Percentiles rank a stretch among this genome's conserved stretches.
phyloP scores from a whole-genome alignment of 257 asterid genomes.

The Craterostigma plantagineum region DNA sequence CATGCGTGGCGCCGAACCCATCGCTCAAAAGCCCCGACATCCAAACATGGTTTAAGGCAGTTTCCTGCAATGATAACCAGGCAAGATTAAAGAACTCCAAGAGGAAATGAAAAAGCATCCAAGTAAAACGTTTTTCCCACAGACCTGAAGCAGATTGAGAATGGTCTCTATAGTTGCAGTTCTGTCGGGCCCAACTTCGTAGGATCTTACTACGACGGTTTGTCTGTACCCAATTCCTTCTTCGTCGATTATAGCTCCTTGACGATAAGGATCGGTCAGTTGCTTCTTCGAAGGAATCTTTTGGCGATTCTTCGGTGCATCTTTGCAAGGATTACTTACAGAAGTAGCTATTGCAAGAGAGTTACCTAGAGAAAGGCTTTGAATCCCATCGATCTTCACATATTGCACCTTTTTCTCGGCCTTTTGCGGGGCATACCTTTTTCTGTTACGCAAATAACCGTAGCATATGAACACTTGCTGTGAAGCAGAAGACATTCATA shows the following conservation, averaged over 20 bases:
- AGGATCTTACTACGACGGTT: slow-evolving; percentile 50
- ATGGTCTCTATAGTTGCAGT: slow-evolving; percentile 31
- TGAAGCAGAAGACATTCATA: too few species aligned
- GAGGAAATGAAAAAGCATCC: too few species aligned
- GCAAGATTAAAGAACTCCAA: neutral
- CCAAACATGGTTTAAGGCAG: slow-evolving; percentile 49
- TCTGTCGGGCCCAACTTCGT: slow-evolving; percentile 52
- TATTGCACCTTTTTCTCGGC: too few species aligned
- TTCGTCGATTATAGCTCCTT: slow-evolving; percentile 37
- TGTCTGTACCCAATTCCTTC: slow-evolving; percentile 45
- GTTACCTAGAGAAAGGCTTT: too few species aligned
- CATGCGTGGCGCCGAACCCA: slow-evolving; percentile 86
- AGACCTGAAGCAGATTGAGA: slow-evolving; percentile 41
- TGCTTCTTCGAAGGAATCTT: slow-evolving; percentile 90
- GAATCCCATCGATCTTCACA: too few species aligned
- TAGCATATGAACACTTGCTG: too few species aligned
- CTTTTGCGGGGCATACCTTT: too few species aligned
- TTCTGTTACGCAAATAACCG: too few species aligned
- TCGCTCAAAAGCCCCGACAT: slow-evolving; percentile 59
- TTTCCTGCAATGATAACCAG: slow-evolving; percentile 25
- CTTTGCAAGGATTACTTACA: too few species aligned
- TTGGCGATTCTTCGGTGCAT: slow-evolving; percentile 29
- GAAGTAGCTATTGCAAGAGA: too few species aligned
- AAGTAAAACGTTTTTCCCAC: too few species aligned
- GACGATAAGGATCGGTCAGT: slow-evolving; percentile 43